Evolutionary conservation across 768 basidiomycete species (phyloP).

Genomic region (Leccinum variicolor): DNA sequence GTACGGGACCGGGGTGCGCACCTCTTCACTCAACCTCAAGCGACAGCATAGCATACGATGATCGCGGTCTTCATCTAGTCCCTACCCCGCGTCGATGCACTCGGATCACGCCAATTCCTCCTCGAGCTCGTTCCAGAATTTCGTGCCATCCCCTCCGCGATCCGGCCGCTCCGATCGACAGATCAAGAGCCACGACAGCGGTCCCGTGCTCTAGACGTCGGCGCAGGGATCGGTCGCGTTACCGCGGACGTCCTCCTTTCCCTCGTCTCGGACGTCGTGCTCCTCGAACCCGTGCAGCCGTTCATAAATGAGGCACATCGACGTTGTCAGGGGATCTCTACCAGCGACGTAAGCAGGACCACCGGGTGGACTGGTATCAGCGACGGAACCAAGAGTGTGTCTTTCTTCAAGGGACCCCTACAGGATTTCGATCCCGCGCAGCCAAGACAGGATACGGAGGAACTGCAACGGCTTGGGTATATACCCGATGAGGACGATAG

Average conservation of each 20-base stretch:
- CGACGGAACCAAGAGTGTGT: constrained; percentile 64
- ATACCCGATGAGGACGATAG: constrained; percentile 51
- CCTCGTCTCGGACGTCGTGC: constrained; percentile 81
- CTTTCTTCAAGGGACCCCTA: constrained; percentile 74
- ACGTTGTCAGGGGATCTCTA: constrained; percentile 34
- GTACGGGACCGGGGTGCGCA: constrained; percentile 51
- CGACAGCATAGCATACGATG: neutral
- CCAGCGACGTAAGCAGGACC: constrained; percentile 29
- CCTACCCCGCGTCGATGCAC: constrained; percentile 85
- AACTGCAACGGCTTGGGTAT: constrained; percentile 68
- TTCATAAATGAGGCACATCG: constrained; percentile 74
- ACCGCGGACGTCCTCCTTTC: constrained; percentile 87
- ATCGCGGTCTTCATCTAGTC: constrained; percentile 43
- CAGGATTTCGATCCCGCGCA: constrained; percentile 76
- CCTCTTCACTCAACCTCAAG: constrained; percentile 1
- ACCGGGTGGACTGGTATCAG: constrained; percentile 65
- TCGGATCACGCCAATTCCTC: constrained; percentile 87
- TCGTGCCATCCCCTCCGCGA: constrained; percentile 69
- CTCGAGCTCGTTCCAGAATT: constrained; percentile 79
- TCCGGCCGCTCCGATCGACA: constrained; percentile 44
- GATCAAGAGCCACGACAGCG: constrained; percentile 32
- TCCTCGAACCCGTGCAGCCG: constrained; percentile 81
- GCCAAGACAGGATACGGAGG: constrained; percentile 35
- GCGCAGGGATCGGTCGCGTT: constrained; percentile 92
- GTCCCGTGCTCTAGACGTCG: constrained; percentile 84